Evolutionary conservation across 306 rosid species (phyloP), one percentile per base, ranked within the genome.

Genomic region (Nissolia schottii): DNA sequence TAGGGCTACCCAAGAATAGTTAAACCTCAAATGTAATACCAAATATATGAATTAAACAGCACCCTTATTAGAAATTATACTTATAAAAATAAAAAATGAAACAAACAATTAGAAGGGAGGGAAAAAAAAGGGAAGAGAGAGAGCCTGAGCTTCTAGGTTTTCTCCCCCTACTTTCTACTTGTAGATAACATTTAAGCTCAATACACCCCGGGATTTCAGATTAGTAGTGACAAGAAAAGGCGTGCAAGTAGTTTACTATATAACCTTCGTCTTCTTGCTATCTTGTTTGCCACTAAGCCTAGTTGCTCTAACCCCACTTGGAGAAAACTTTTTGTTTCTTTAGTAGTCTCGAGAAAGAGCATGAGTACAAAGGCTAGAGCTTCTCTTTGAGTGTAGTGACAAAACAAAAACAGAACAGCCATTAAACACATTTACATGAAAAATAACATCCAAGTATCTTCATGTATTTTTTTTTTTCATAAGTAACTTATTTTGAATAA

Each of bases 261-360:
- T 71, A 66, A 64, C 66, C 77, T 75, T 70, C 81, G 77, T 76
- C 79, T 77, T 80, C 73, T 64, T 73, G 50, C 82, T 82, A 85
- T 82, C 73, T 70, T 86, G 90, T 85, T 85, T 77, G 79, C 84
- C 89, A 83, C 77, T 73, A 71, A 10, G 15, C 40, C 59, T 22
- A 12, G 69, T 50, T 27, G 37, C 70, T 55, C 35, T 55, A 71
- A 55, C 74, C 74, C 78, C 79, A 64, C 81, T 45, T n/a, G 35
- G 28, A 62, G 50, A 81, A 75, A 70, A 56, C 49, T 43, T 80
- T 75, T 68, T 73, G 70, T 81, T 77, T 77, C 68, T 79, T 81
- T n/a, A 75, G 41, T 76, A 74, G 76, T 75, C 82, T 67, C 13
- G 66, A 74, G 53, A 73, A 78, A 75, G 77, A 50, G 11, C 76